Percentiles rank a stretch among this genome's conserved stretches.
Evolutionary conservation across 805 yeast species (phyloP).

Genomic region (Yamadazyma sp.): DNA sequence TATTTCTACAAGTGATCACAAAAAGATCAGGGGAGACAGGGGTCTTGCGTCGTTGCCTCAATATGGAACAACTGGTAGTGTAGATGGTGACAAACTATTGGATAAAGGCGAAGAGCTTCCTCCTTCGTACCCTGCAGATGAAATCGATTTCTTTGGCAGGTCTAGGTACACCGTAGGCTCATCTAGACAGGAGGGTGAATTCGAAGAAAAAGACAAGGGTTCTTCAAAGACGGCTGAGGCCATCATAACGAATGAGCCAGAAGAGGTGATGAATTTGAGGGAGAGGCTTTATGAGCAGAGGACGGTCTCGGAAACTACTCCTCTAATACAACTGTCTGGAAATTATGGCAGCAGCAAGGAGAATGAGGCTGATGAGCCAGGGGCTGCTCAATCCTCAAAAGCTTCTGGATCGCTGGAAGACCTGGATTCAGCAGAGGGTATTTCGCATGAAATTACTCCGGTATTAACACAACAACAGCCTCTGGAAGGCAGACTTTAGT

Average conservation of each 20-base stretch:
- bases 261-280: slow-evolving; percentile 35
- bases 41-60: slow-evolving; percentile 42
- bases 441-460: too few relatives aligned
- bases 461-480: too few relatives aligned
- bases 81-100: slow-evolving; percentile 50
- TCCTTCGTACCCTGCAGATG: slow-evolving; percentile 65
- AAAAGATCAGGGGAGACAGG: slow-evolving; percentile 36
- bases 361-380: not conserved
- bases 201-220: slow-evolving; percentile 8
- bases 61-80: slow-evolving; percentile 35
- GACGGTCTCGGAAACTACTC: slow-evolving; percentile 1
- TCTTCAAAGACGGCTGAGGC: too few relatives aligned
- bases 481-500: too few relatives aligned
- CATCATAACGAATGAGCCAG: slow-evolving; percentile 29
- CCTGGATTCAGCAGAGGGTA: too few relatives aligned
- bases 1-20: slow-evolving; percentile 46
- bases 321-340: not conserved
- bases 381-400: too few relatives aligned
- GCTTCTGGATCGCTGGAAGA: too few relatives aligned
- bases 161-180: slow-evolving; percentile 28
- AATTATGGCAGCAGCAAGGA: slow-evolving; percentile 4
- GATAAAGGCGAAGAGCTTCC: slow-evolving; percentile 75
- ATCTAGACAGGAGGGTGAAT: slow-evolving; percentile 19
- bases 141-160: slow-evolving; percentile 60
- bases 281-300: slow-evolving; percentile 33